A percentile compares a stretch with the other conserved stretches of the same genome.
Evolutionary conservation across 2,329 filamentous ascomycete species (phyloP).

Genomic region (Ampelomyces quisqualis): DNA sequence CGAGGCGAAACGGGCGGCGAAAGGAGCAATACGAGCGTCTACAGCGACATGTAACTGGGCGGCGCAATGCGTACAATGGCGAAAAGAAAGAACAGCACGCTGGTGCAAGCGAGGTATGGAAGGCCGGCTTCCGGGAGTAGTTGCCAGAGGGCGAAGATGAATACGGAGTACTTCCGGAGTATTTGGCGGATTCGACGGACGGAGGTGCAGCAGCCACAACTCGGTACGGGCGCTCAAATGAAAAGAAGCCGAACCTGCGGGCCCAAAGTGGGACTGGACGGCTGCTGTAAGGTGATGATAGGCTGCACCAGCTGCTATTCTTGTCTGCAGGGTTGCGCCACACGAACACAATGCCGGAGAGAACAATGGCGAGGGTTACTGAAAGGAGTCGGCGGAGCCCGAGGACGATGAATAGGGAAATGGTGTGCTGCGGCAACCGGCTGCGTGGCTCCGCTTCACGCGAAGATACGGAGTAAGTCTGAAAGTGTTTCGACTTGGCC

Average conservation of each 20-base stretch:
- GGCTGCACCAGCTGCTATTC: slow-evolving; percentile 22
- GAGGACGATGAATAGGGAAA: not conserved
- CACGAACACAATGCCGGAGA: not conserved
- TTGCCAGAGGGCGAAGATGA: slow-evolving; percentile 29
- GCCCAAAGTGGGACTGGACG: slow-evolving; percentile 15
- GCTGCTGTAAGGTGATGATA: slow-evolving; percentile 19
- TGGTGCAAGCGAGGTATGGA: slow-evolving; percentile 11
- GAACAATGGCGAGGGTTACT: not conserved
- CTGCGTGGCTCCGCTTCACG: not conserved
- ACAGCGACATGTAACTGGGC: slow-evolving; percentile 16
- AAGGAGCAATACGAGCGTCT: slow-evolving; percentile 4
- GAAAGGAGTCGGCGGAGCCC: not conserved
- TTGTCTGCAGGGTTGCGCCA: slow-evolving; percentile 7
- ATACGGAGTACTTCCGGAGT: slow-evolving; percentile 11
- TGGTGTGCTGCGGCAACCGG: not conserved
- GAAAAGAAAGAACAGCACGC: slow-evolving; percentile 8
- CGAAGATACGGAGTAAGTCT: too few relatives aligned
- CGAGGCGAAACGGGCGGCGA: slow-evolving; percentile 13
- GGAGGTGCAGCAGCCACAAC: slow-evolving; percentile 16
- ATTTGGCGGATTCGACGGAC: slow-evolving; percentile 1
- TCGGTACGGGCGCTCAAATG: slow-evolving; percentile 14
- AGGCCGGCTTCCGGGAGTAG: slow-evolving; percentile 36
- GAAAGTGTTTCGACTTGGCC: slow-evolving; percentile 24
- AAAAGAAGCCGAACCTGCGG: slow-evolving; percentile 15
- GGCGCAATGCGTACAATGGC: slow-evolving; percentile 6